These are phyloP conservation scores for Lophiostoma macrostomum DNA, from an alignment of 495 filamentous ascomycete species.

Conservation along the genomic window DNA sequence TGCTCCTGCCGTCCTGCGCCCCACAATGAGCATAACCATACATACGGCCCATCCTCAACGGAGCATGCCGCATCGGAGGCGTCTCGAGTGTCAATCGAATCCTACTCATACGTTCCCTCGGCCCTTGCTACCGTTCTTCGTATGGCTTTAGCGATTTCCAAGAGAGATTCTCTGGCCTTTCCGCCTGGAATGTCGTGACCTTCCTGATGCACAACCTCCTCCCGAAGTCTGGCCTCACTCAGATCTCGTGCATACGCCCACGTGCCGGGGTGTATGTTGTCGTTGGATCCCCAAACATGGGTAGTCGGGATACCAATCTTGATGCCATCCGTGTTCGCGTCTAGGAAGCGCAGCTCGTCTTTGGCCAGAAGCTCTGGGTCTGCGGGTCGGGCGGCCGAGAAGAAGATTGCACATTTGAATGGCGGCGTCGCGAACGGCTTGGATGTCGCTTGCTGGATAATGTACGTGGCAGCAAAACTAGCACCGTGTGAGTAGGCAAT, in stretches of 20 bases:
- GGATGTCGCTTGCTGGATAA: constrained; percentile 16
- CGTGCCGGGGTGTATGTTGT: constrained; percentile 15
- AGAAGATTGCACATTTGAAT: constrained; percentile 38
- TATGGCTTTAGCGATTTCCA: constrained; percentile 22
- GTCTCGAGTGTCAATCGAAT: not conserved
- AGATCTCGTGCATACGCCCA: constrained; percentile 11
- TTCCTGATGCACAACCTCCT: constrained; percentile 30
- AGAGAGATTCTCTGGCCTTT: constrained; percentile 23
- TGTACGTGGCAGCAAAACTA: constrained; percentile 28
- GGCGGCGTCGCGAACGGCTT: not conserved
- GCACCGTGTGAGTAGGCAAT: constrained; percentile 41
- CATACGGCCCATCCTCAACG: too few relatives aligned
- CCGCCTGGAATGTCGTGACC: constrained; percentile 38
- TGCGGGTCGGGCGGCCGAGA: constrained; percentile 20
- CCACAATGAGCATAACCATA: too few relatives aligned
- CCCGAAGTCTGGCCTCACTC: constrained; percentile 26
- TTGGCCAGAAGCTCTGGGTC: constrained; percentile 18
- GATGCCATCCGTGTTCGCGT: not conserved
- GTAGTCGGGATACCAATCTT: constrained; percentile 36
- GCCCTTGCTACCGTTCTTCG: constrained; percentile 24
- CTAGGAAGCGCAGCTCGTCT: constrained; percentile 11
- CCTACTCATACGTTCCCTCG: too few relatives aligned
- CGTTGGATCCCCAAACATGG: constrained; percentile 39
- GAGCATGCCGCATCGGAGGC: not conserved
- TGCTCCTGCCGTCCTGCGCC: too few relatives aligned